Base-by-base conservation (phyloP, 257 asterid species). In the Solanum lignicaule region DNA sequence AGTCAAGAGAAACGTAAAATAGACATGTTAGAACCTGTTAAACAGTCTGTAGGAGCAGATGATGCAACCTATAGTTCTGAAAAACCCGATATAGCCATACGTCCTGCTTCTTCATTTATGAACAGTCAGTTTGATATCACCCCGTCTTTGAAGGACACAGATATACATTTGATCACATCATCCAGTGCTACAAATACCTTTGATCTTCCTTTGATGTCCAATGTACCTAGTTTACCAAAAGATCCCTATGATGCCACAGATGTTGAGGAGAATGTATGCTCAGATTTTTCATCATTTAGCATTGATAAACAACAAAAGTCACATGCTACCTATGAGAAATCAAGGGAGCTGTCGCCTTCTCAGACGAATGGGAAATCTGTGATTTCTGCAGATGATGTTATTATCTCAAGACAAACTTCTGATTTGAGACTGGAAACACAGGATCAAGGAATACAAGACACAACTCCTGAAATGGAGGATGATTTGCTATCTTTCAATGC, bases 401-500 rank as follows among this genome's bases (percentile, higher is more conserved):
- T 41, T 88, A 74, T 10, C 83, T 79, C 90, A 79, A 48, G 85
- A 82, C 87, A 76, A 32, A 90, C 81, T 38, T 90, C 94, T 68
- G 92, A 92, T 52, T 60, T 86, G 65, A 89, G 89, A 87, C 83
- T 74, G 87, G 93, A 86, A 82, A 84, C 82, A 43, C 87, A 75
- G 32, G 43, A 88, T 86, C 92, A 88, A 86, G 89, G 15, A 68
- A 65, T 71, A 71, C 92, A 83, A 84, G 92, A 25, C 13, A 48
- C 89, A 72, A 78, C 86, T 15, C 90, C 85, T 85, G 95, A 91
- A 89, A 84, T 90, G 74, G 96, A 92, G 87, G 95, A 93, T 88
- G 96, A 94, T 86, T 88, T 92, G 89, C 91, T 88, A 83, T 93
- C 94, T 76, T 94, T 93, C 86, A 89, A 93, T 85, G 92, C 90